Evolutionary conservation across 148 eudicot genomes (phyloP), one percentile per base, ranked within the genome.

Genomic region (Rhododendron ferrugineum): DNA sequence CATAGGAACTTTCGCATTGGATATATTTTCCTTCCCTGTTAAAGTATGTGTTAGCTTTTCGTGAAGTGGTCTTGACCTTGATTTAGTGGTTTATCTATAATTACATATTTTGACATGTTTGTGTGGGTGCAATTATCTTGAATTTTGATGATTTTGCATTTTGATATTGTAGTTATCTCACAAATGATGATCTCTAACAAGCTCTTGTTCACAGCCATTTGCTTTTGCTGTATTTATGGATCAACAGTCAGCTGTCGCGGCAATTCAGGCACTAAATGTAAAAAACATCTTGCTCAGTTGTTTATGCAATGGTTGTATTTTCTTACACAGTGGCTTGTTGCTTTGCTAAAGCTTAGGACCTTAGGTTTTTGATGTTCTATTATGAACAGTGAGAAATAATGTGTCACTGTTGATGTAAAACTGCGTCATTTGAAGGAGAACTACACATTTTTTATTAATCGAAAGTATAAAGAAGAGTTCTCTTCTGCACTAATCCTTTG

Each of bases 201-300:
- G 72, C 14, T 78, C 62, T 73, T 82, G 58, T 84, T 86, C 76
- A 82, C 93, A 95, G 98, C 95, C 98, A 74, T 95, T 95, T 87
- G 97, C 93, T 78, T 95, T 95, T 91, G 97, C 95, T 44, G 93
- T 92, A 11, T 95, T 95, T 79, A 78, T 85, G 82, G 96, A 95
- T 88, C 98, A 95, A 77, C 96, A 86, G n/a, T 93, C 98, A 13
- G 98, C 99, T 7, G 80, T 96, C 76, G 88, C 92, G 85, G 98
- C 99, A 44, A 88, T 94, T 93, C 96, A 94, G 85, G 93, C 93
- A 26, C 56, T 97, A 28, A 94, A 95, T 94, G 99, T 97, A 95
- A 93, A 93, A 95, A 22, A 52, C 82, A 40, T 44, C 47, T 47
- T 73, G 52, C 83, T 32, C 70, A 4, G 32, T n/a, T 66, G 26